Conservation (phyloP, 805 yeast genomes). For the Barnettozyma sucrosica region DNA sequence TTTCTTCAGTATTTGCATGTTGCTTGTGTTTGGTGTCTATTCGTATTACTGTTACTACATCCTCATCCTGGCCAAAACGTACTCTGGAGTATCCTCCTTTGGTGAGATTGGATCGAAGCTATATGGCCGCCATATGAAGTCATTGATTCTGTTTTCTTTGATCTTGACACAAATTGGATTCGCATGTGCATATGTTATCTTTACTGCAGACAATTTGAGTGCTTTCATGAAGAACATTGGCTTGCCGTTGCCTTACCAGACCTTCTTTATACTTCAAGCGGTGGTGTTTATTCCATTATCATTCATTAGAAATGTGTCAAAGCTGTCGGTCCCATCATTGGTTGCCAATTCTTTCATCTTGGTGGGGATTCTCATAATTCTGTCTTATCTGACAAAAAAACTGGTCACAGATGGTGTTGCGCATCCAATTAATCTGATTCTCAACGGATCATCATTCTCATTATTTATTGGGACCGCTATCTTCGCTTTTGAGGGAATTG, state of each 20-base stretch:
- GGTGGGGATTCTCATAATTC: slow-evolving; percentile 57
- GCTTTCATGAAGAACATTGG: slow-evolving; percentile 56
- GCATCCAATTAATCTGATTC: slow-evolving; percentile 40
- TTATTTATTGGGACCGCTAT: slow-evolving; percentile 79
- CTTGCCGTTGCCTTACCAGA: slow-evolving; percentile 33
- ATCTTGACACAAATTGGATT: slow-evolving; percentile 73
- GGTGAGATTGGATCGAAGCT: slow-evolving; percentile 66
- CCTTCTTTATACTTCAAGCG: slow-evolving; percentile 49
- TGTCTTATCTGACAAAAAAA: slow-evolving; percentile 47
- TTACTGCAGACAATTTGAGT: slow-evolving; percentile 64
- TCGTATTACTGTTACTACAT: slow-evolving; percentile 78
- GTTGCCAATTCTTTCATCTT: slow-evolving; percentile 67
- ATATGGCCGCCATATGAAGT: slow-evolving; percentile 62
- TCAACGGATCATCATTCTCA: slow-evolving; percentile 58
- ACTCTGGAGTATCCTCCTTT: slow-evolving; percentile 64
- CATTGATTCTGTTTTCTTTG: slow-evolving; percentile 56
- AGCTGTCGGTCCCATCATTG: slow-evolving; percentile 64
- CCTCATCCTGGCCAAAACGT: slow-evolving; percentile 50
- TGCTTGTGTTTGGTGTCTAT: slow-evolving; percentile 57
- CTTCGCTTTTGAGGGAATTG: slow-evolving; percentile 86
- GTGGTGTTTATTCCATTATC: slow-evolving; percentile 61
- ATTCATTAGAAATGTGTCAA: slow-evolving; percentile 70
- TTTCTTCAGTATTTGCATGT: slow-evolving; percentile 44
- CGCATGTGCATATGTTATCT: slow-evolving; percentile 75
- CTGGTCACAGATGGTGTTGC: slow-evolving; percentile 40